Conservation (phyloP, 495 filamentous ascomycete genomes). For the Neurospora intermedia region DNA sequence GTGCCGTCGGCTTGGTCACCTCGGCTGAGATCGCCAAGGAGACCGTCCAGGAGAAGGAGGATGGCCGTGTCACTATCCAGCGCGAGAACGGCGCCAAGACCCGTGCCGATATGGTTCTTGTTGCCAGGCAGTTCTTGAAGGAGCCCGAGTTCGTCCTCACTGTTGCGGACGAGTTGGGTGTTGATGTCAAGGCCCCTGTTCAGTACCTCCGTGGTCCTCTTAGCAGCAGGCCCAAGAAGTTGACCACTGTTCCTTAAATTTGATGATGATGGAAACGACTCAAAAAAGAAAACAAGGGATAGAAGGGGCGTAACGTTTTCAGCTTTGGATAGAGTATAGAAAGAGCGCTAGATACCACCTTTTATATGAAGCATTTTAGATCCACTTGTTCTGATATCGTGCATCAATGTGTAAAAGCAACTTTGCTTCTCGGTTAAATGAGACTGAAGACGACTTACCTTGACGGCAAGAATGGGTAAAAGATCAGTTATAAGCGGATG, state of each 20-base stretch:
- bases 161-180: constrained; percentile 48
- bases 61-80: constrained; percentile 26
- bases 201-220: constrained; percentile 36
- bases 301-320: neutral
- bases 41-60: constrained; percentile 9
- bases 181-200: constrained; percentile 41
- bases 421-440: no score
- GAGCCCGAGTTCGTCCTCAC: constrained; percentile 58
- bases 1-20: constrained; percentile 66
- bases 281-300: neutral
- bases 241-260: neutral
- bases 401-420: neutral
- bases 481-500: no score
- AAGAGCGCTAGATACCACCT: neutral
- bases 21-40: constrained; percentile 47
- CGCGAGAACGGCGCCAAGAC: constrained; percentile 34
- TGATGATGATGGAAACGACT: neutral
- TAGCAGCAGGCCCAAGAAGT: constrained; percentile 16
- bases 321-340: neutral
- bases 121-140: constrained; percentile 53
- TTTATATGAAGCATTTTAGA: neutral
- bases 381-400: neutral
- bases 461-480: no score
- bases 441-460: no score
- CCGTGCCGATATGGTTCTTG: constrained; percentile 52